Evolutionary conservation across 2,329 filamentous ascomycete species (phyloP).

Genomic region (Xylaria sp.): DNA sequence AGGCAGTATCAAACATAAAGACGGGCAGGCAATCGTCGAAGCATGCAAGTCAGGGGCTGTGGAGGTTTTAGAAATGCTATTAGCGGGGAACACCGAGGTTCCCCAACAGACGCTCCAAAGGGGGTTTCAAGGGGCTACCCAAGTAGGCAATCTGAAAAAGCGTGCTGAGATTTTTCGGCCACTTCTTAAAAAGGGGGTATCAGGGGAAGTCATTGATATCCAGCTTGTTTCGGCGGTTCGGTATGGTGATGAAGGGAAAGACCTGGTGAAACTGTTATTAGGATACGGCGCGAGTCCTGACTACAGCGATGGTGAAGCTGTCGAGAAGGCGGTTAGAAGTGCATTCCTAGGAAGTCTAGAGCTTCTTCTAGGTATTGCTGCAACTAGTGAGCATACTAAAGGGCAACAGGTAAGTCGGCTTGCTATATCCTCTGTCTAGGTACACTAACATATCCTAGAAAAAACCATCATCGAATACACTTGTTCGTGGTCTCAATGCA

Average conservation of each 20-base stretch:
- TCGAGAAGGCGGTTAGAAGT: constrained; percentile 65
- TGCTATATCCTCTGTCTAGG: background rate
- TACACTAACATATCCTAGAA: constrained; percentile 50
- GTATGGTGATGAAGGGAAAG: constrained; percentile 61
- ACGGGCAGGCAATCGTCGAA: constrained; percentile 65
- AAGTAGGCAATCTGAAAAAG: constrained; percentile 61
- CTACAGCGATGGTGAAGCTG: constrained; percentile 64
- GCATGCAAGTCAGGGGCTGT: constrained; percentile 63
- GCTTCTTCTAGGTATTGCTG: constrained; percentile 61
- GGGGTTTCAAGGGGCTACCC: constrained; percentile 66
- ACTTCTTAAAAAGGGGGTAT: constrained; percentile 62
- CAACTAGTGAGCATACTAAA: constrained; percentile 53
- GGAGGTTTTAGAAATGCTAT: constrained; percentile 62
- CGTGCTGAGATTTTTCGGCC: constrained; percentile 62
- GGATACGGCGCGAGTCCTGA: constrained; percentile 65
- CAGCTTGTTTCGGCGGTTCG: constrained; percentile 65
- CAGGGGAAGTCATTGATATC: constrained; percentile 62
- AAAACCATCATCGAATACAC: constrained; percentile 59
- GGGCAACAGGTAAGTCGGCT: constrained; percentile 47
- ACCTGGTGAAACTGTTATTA: constrained; percentile 63
- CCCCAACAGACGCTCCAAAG: constrained; percentile 58
- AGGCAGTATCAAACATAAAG: constrained; percentile 61
- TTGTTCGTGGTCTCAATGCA: constrained; percentile 64
- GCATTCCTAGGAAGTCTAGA: constrained; percentile 62
- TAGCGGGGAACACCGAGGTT: constrained; percentile 55